Evolutionary conservation across 2,329 filamentous ascomycete genomes (phyloP), one percentile per base, ranked within the genome.

Genomic region (Penicillium sp.): DNA sequence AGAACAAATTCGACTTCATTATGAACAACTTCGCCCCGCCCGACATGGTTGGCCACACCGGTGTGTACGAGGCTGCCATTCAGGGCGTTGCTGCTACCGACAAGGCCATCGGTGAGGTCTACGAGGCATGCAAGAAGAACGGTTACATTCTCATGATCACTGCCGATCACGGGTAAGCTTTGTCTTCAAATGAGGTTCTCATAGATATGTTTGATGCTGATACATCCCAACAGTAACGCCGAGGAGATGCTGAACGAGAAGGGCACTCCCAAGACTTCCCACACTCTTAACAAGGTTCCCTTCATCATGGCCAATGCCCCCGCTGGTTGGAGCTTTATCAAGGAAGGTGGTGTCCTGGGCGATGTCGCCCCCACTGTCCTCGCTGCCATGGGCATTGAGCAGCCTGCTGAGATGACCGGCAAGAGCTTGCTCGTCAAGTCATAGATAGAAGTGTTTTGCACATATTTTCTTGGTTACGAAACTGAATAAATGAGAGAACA

Each of bases 21-120:
- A 98, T 98, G 93, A 96, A 97, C 84, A 98, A 98, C 83, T 97
- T 98, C 74, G 93, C 93, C 37, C 93, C 93, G 37, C 93, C 93
- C 15, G 93, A 98, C 76, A 98, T 98, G 93, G 93, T 98, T 58
- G 93, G 93, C 61, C 93, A 98, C 78, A 98, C 93, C 9, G 93
- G 93, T 68, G 90, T 95, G 53, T 97, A 97, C 75, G 86, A 97
- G 64, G 92, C 93, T 27, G 93, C 93, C 49, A 85, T 98, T 55
- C 69, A 93, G 66, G 93, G 85, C 63, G 86, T 87, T 61, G 79
- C 84, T 60, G 85, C 92, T 59, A 98, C 93, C 10, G 93, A 98
- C 73, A 88, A 87, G 77, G 92, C 88, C 47, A 98, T 98, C 64
- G 90, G 89, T 64, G 83, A 86, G 70, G 91, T 98, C 63, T 90